A percentile compares a stretch with the other conserved stretches of the same genome.
phyloP scores from a whole-genome alignment of 257 asterid species.

The Plantago elongata region DNA sequence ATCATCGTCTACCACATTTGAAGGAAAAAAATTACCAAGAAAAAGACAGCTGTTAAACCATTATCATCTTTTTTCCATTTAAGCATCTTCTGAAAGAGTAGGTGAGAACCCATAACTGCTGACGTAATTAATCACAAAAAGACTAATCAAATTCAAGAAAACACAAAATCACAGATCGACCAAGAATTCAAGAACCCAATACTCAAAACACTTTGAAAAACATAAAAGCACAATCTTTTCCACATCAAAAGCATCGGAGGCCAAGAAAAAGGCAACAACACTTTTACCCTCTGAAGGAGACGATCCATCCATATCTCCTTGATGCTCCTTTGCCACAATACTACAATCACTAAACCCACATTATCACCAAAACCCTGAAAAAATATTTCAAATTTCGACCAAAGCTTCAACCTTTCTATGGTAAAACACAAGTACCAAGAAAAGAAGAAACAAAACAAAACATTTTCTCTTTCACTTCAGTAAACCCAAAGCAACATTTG shows the following conservation, averaged over 20 bases:
- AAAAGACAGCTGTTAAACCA: conserved; percentile 31
- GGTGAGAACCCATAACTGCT: conserved; percentile 32
- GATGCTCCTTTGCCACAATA: conserved; percentile 5
- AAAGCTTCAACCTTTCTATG: background rate
- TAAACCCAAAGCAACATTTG: too few relatives aligned
- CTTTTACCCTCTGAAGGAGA: conserved; percentile 43
- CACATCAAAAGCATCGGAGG: conserved; percentile 22
- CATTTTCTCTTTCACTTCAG: too few relatives aligned
- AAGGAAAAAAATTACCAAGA: conserved; percentile 12
- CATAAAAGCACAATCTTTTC: conserved; percentile 10
- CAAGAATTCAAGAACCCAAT: conserved; percentile 27
- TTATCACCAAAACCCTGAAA: conserved; percentile 8
- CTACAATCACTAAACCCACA: conserved; percentile 3
- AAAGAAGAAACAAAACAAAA: too few relatives aligned
- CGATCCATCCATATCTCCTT: conserved; percentile 29
- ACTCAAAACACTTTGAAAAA: conserved; percentile 13
- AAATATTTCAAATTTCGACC: background rate
- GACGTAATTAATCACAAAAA: conserved; percentile 16
- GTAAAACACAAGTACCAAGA: too few relatives aligned
- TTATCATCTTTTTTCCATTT: conserved; percentile 19
- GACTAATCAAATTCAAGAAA: conserved; percentile 18
- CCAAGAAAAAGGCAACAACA: conserved; percentile 8
- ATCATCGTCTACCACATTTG: conserved; percentile 19
- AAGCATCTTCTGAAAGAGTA: conserved; percentile 30
- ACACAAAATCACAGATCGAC: conserved; percentile 38